A percentile compares a stretch with the other conserved stretches of the same genome.
phyloP scores from a whole-genome alignment of 345 rosid species.

The Barbarea vulgaris region DNA sequence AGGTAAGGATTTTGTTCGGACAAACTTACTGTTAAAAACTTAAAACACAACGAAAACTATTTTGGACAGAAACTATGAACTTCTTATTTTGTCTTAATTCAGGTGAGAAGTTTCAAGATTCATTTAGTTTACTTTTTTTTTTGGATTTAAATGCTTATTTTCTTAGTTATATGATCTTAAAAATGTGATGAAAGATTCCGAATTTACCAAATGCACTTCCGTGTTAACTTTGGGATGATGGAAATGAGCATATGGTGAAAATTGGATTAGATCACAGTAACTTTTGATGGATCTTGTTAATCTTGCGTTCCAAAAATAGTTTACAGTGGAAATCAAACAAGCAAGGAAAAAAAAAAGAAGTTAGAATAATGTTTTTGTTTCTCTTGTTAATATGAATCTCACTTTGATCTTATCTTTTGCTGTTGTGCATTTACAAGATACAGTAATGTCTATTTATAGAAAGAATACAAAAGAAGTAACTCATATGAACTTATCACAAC shows the following conservation, averaged over 20 bases:
- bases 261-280: not conserved
- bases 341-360: not conserved
- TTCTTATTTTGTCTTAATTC: not conserved
- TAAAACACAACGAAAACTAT: not conserved
- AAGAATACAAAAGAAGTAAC: slow-evolving; percentile 11
- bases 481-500: slow-evolving; percentile 6
- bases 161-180: not conserved
- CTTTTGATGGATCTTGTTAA: not conserved
- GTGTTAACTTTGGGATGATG: not conserved
- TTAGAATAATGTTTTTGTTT: not conserved
- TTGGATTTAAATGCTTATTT: not conserved
- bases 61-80: not conserved
- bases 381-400: slow-evolving; percentile 3
- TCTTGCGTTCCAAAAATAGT: not conserved
- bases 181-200: not conserved
- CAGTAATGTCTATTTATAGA: not conserved
- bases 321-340: not conserved
- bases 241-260: not conserved
- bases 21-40: not conserved
- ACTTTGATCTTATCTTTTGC: not conserved
- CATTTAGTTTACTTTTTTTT: not conserved
- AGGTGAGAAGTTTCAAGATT: not conserved
- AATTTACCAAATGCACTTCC: not conserved
- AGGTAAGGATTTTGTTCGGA: not conserved
- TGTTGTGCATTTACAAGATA: not conserved